Evolutionary conservation across 345 rosid genomes (phyloP), one percentile per base, ranked within the genome.

Genomic region (Lepidium sativum): DNA sequence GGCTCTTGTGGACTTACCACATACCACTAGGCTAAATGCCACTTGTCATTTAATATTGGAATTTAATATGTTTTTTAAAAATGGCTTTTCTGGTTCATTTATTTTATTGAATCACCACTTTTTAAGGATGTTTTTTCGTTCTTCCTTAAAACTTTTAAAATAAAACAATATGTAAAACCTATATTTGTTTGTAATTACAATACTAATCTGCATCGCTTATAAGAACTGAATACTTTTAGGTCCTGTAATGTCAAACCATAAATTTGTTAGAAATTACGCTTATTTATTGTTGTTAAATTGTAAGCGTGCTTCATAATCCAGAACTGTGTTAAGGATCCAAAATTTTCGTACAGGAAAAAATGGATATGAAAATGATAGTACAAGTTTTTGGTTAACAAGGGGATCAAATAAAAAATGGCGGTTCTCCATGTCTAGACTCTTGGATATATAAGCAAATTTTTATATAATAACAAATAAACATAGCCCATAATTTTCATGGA

Each of bases 391-490:
- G 20, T 32, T 59, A n/a, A 40, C 9, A 31, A 56, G 11, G 56
- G 31, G 14, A 34, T 55, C 45, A 50, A 67, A 35, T 16, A 55
- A 45, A 21, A 48, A 37, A 68, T 65, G 48, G 16, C 23, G 25
- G 21, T 48, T 68, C 31, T 27, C 44, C 54, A 51, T 69, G 29
- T 54, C 60, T 21, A 50, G 37, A 69, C 6, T 50, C 51, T 31
- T 50, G 67, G 73, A 69, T 60, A 40, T 60, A 58, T 4, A 58
- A 32, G 25, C 42, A 65, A 32, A 13, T 29, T 15, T 27, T 7
- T 27, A 12, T 16, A 14, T 9, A 8, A 33, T 20, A 33, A 43
- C 40, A 40, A 40, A 31, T 29, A 13, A 5, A 16, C 17, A 16
- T 5, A 53, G 20, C 35, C 70, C 43, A 13, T 17, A 59, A n/a